Conservation (phyloP, 1,284 basidiomycete genomes). For the Naganishia sp. region DNA sequence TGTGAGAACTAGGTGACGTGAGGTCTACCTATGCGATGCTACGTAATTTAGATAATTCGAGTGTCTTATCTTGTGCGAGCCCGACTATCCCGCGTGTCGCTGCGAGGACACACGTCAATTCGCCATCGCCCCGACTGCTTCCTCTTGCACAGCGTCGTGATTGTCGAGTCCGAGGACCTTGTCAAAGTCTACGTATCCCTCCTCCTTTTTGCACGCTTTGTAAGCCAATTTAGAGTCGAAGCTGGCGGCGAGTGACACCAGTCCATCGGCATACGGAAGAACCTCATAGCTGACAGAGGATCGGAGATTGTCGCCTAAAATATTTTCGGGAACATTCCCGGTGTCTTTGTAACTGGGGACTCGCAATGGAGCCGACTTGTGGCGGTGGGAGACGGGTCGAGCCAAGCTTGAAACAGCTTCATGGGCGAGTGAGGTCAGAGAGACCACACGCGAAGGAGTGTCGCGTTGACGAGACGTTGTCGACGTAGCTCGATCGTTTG, state of each 20-base stretch:
- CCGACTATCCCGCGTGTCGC: no score
- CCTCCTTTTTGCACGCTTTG: slow-evolving; percentile 19
- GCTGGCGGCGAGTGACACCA: slow-evolving; percentile 17
- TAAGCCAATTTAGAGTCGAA: slow-evolving; percentile 30
- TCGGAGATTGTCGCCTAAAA: neutral
- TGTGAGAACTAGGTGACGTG: neutral
- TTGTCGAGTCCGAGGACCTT: slow-evolving; percentile 27
- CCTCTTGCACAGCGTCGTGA: neutral
- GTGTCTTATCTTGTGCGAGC: no score
- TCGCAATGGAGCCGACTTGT: slow-evolving; percentile 16
- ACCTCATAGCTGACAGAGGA: slow-evolving; percentile 22
- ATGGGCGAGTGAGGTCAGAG: slow-evolving; percentile 3
- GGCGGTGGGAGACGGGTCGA: slow-evolving; percentile 3
- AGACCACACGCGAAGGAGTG: slow-evolving; percentile 11
- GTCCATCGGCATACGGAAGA: neutral
- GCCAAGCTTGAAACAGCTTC: neutral
- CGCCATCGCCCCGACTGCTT: neutral
- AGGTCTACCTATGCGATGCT: no score
- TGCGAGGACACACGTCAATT: neutral
- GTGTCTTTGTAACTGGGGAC: neutral
- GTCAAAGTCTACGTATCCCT: slow-evolving; percentile 29
- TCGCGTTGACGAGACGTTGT: neutral
- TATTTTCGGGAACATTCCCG: neutral
- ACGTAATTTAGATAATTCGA: no score
- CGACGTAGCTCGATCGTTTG: neutral